Conservation (phyloP, 2,329 filamentous ascomycete species). For the Pestalotiopsis fici region DNA sequence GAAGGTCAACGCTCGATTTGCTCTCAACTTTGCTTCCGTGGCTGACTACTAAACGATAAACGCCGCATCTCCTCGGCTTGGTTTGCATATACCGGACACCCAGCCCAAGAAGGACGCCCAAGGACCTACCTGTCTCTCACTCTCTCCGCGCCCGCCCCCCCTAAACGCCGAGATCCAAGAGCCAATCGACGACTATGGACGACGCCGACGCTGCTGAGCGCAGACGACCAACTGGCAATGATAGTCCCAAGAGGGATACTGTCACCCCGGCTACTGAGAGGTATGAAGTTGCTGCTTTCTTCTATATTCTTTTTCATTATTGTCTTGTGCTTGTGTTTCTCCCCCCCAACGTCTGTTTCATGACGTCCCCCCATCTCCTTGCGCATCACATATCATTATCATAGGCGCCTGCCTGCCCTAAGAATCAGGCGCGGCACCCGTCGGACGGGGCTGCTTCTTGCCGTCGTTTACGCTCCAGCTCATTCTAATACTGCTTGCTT, state of each 20-base stretch:
- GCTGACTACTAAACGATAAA: background rate
- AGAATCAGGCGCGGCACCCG: background rate
- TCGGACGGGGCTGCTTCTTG: background rate
- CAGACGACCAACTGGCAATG: background rate
- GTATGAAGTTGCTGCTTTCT: background rate
- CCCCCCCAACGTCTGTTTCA: background rate
- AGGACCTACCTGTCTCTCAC: too few relatives aligned
- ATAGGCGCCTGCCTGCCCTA: background rate
- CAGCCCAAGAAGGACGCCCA: too few relatives aligned
- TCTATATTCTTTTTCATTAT: background rate
- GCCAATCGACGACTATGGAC: background rate
- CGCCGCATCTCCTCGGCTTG: background rate
- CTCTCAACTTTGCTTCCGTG: background rate
- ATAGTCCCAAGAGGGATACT: background rate
- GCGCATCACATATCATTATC: background rate
- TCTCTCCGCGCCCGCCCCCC: too few relatives aligned
- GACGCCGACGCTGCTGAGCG: constrained; percentile 1
- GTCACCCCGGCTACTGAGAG: constrained; percentile 5
- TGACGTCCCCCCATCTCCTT: background rate
- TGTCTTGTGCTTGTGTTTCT: background rate
- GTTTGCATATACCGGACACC: too few relatives aligned
- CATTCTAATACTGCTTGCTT: background rate
- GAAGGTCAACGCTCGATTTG: background rate
- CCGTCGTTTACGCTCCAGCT: background rate
- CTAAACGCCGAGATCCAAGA: background rate